These are phyloP conservation scores for Nosema granulosis DNA, from an alignment of 371 early-diverging fungal genomes.

Conservation along the genomic window DNA sequence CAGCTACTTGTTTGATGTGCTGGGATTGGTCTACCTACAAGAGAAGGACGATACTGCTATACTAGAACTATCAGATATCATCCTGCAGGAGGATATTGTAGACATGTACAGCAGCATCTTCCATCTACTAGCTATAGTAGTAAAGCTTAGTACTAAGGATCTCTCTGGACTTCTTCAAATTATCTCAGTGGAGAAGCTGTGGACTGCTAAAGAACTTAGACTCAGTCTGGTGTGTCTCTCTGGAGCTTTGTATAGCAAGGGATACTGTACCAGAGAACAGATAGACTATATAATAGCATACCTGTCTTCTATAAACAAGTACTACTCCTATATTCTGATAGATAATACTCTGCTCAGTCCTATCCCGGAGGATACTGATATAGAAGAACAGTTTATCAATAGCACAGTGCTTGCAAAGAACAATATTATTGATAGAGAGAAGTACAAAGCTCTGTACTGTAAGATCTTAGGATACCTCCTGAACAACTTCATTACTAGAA, in stretches of 20 bases:
- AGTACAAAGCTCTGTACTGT: conserved; percentile 20
- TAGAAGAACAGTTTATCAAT: conserved; percentile 38
- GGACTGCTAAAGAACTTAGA: conserved; percentile 33
- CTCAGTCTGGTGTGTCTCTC: conserved; percentile 26
- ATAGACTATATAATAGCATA: conserved; percentile 34
- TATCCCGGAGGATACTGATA: background rate
- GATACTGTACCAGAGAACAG: conserved; percentile 23
- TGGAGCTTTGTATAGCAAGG: conserved; percentile 23
- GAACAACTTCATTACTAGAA: conserved; percentile 28
- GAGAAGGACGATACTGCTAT: background rate
- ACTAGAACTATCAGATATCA: background rate
- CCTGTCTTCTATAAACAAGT: background rate
- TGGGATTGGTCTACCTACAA: conserved; percentile 15
- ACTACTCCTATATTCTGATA: conserved; percentile 20
- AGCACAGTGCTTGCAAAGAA: conserved; percentile 1
- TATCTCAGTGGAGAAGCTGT: conserved; percentile 17
- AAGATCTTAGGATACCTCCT: conserved; percentile 22
- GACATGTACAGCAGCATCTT: conserved; percentile 22
- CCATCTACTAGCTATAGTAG: conserved; percentile 23
- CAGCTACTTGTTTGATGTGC: conserved; percentile 30
- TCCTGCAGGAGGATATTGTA: conserved; percentile 31
- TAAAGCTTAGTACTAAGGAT: background rate
- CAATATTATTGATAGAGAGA: conserved; percentile 2
- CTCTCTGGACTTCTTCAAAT: conserved; percentile 26
- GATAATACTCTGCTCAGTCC: background rate